phyloP scores from a whole-genome alignment of 352 stramenopile genomes.

The Phytophthora pinifolia region DNA sequence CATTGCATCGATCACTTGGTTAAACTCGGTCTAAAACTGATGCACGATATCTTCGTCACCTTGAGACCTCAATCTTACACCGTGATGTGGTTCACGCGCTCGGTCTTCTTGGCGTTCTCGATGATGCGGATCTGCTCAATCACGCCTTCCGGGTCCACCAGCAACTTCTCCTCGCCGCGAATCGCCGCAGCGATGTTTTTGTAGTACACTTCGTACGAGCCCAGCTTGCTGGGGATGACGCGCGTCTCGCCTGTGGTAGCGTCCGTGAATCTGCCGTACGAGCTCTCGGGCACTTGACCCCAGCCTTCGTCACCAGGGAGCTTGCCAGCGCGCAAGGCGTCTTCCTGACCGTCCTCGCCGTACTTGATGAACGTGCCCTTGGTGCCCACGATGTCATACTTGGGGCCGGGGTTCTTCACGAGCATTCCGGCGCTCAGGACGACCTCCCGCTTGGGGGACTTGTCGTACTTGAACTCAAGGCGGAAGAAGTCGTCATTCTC shows the following conservation, averaged over 20 bases:
- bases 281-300: slow-evolving; percentile 49
- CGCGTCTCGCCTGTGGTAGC: slow-evolving; percentile 17
- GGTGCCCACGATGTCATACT: slow-evolving; percentile 67
- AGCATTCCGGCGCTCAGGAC: slow-evolving; percentile 70
- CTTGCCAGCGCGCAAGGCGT: slow-evolving; percentile 53
- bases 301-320: slow-evolving; percentile 50
- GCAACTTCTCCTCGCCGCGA: slow-evolving; percentile 36
- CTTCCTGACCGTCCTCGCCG: slow-evolving; percentile 66
- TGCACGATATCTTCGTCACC: too few species aligned
- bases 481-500: slow-evolving; percentile 78
- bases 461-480: slow-evolving; percentile 62
- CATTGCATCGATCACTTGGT: too few species aligned
- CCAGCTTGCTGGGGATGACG: slow-evolving; percentile 42
- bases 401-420: slow-evolving; percentile 54
- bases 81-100: slow-evolving; percentile 43
- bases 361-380: slow-evolving; percentile 61
- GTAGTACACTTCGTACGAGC: slow-evolving; percentile 72
- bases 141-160: slow-evolving; percentile 54
- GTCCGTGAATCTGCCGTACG: slow-evolving; percentile 47
- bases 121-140: slow-evolving; percentile 74
- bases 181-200: slow-evolving; percentile 71
- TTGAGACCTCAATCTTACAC: slow-evolving; percentile 10
- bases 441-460: slow-evolving; percentile 48
- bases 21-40: too few species aligned
- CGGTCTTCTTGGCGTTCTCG: slow-evolving; percentile 62